Base-by-base conservation (phyloP, 2,329 filamentous ascomycete genomes). In the Penicillium sp. region DNA sequence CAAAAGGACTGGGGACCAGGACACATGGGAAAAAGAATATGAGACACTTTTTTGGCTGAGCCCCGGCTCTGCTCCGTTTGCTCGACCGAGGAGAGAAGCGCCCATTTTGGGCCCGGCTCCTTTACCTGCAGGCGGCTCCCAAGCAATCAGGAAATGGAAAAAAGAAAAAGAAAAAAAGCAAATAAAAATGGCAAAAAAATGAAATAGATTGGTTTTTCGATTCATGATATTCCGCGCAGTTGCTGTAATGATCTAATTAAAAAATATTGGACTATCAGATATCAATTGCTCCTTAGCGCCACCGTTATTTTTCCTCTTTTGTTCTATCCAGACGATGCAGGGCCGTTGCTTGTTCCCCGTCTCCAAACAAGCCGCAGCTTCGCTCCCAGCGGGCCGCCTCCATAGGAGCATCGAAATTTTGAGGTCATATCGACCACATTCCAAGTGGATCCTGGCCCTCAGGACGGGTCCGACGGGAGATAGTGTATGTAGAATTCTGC, bases 391-490 rank as follows among this genome's bases (percentile, higher is more conserved):
- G 49, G 31, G 12, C 20, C 28, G 35, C 17, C 52, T 42, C 52
- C 35, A 47, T 59, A 48, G 47, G 48, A 39, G 12, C n/a, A 58
- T 58, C 51, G 52, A 58, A 55, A 61, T 43, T 34, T 58, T 53
- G 59, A 58, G 55, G 52, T 52, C 59, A 57, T 56, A 45, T 47
- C 43, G 41, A 53, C 39, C 55, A 48, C 25, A 34, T 43, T 54
- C 25, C 20, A 1, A 35, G 51, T 54, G 51, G 49, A 52, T 37
- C 34, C n/a, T 20, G 20, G 28, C 28, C 28, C 42, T 45, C 28
- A 28, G 45, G 22, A n/a, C 45, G n/a, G n/a, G 28, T 8, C 28
- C 28, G 28, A 31, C 31, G 31, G 31, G 31, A 34, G 31, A 28
- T 49, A 49, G n/a, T 34, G 25, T 34, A 52, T 52, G 49, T 38